phyloP scores from a whole-genome alignment of 148 eudicot species.

The Spergularia marina region DNA sequence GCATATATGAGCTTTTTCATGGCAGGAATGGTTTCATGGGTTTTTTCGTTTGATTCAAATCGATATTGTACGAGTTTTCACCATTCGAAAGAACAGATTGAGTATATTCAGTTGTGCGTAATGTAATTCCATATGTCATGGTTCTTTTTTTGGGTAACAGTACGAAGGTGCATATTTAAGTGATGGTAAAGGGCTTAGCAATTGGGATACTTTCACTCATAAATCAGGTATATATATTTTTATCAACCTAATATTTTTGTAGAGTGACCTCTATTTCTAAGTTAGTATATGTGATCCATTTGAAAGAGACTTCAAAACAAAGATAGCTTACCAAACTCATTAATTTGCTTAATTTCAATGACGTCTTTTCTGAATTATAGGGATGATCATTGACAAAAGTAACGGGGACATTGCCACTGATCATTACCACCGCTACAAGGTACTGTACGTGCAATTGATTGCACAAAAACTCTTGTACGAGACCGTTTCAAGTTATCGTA shows the following conservation, averaged over 20 bases:
- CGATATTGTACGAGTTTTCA: too few species aligned
- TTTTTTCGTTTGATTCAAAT: neutral
- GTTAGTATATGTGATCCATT: too few species aligned
- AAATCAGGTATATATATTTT: conserved; percentile 32
- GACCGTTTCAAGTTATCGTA: too few species aligned
- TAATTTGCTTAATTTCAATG: neutral
- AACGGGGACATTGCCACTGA: conserved; percentile 76
- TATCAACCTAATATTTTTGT: neutral
- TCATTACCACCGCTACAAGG: conserved; percentile 70
- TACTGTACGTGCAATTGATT: conserved; percentile 10
- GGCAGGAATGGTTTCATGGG: neutral
- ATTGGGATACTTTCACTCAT: conserved; percentile 75
- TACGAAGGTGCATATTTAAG: conserved; percentile 66
- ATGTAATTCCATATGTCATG: too few species aligned
- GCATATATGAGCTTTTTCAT: neutral
- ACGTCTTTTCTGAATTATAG: conserved; percentile 24
- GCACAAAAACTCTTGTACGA: neutral
- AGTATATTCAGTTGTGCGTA: too few species aligned
- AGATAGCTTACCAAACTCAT: neutral
- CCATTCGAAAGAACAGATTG: too few species aligned
- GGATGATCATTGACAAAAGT: conserved; percentile 49
- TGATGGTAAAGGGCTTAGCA: conserved; percentile 72
- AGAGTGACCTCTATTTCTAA: too few species aligned
- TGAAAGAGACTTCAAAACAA: neutral
- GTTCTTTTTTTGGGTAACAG: conserved; percentile 28